A percentile compares a stretch with the other conserved stretches of the same genome.
Conservation (phyloP, 345 rosid genomes). For the Gossypium ekmanianum region DNA sequence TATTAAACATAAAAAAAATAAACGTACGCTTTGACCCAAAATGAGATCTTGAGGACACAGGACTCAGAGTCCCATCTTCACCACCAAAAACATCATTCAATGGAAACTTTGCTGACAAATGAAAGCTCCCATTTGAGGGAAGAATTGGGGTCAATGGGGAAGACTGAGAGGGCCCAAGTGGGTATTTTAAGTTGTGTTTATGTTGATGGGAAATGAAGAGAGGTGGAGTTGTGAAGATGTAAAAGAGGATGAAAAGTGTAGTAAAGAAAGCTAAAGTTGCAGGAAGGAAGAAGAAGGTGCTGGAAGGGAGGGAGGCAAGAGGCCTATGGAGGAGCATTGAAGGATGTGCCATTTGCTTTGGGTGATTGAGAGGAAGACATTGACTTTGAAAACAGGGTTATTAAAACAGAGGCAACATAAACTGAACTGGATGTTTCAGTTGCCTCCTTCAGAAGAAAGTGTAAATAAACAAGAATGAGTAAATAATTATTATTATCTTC, state of each 20-base stretch:
- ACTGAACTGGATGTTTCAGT: neutral
- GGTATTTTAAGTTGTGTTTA: neutral
- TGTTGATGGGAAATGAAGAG: conserved; percentile 27
- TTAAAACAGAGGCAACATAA: neutral
- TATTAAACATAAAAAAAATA: neutral
- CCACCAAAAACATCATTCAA: neutral
- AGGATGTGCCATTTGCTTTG: conserved; percentile 35
- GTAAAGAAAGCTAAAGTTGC: conserved; percentile 47
- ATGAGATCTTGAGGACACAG: conserved; percentile 7
- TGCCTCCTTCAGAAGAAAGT: neutral
- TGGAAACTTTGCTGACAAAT: conserved; percentile 1
- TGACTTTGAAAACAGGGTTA: neutral
- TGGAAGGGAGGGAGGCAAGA: conserved; percentile 20
- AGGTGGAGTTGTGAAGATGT: conserved; percentile 44
- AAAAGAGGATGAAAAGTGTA: conserved; percentile 39
- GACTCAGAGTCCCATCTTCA: conserved; percentile 16
- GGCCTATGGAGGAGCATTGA: conserved; percentile 29
- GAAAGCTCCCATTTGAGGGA: neutral
- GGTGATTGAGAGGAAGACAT: neutral
- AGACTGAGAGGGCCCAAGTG: conserved; percentile 4
- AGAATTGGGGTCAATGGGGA: neutral
- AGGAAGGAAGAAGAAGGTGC: conserved; percentile 44
- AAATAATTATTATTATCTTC: no score
- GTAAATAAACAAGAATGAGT: neutral
- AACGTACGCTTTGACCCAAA: conserved; percentile 26